phyloP scores from a whole-genome alignment of 164 flowering plant genomes.

The Sedum album region DNA sequence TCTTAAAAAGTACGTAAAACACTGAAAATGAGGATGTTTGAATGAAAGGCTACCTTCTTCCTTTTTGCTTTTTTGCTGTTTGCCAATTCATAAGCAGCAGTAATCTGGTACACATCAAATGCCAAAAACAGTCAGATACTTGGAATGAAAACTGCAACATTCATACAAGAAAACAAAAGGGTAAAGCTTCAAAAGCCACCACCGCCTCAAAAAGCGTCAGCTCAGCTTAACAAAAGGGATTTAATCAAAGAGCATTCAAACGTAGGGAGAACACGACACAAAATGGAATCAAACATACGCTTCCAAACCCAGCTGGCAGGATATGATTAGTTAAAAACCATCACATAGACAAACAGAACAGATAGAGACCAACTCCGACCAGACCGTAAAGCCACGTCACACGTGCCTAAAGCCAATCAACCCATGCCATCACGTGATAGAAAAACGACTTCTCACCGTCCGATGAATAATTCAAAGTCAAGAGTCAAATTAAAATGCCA shows the following conservation, averaged over 20 bases:
- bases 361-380: no score
- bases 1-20: no score
- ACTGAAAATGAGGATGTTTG: not conserved
- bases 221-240: not conserved
- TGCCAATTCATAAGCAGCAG: slow-evolving; percentile 4
- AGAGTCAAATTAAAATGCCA: not conserved
- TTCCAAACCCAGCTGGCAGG: not conserved
- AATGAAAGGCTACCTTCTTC: not conserved
- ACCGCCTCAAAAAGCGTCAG: not conserved
- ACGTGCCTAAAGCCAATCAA: not conserved
- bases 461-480: not conserved
- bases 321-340: not conserved
- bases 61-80: not conserved
- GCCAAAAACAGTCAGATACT: not conserved
- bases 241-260: not conserved
- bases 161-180: not conserved
- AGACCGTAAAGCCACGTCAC: not conserved
- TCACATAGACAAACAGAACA: not conserved
- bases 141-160: not conserved
- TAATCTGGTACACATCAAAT: not conserved
- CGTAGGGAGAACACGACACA: not conserved
- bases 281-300: not conserved
- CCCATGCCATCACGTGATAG: slow-evolving; percentile 1
- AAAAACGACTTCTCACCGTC: not conserved
- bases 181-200: not conserved